Evolutionary conservation across 306 rosid species (phyloP).

Genomic region (Casuarina cunninghamiana): DNA sequence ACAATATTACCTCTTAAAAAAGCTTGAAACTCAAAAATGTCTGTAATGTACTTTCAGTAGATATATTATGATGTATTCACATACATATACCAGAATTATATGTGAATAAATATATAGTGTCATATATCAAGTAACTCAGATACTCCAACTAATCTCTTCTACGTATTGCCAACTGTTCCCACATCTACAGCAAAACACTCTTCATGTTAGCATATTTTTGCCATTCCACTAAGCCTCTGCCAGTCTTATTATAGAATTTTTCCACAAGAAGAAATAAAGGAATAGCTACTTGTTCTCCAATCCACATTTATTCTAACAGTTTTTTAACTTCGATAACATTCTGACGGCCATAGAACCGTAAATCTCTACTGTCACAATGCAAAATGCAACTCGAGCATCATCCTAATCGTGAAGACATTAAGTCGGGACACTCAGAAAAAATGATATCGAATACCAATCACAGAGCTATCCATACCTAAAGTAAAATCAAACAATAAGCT

Average conservation of each 20-base stretch:
- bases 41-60: too few species aligned
- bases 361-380: not conserved
- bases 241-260: not conserved
- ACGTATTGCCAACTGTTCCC: not conserved
- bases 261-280: not conserved
- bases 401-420: not conserved
- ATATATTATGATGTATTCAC: too few species aligned
- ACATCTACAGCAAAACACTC: not conserved
- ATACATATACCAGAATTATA: too few species aligned
- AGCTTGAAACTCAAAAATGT: too few species aligned
- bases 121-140: too few species aligned
- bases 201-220: not conserved
- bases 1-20: too few species aligned
- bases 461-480: not conserved
- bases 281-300: not conserved
- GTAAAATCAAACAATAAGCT: not conserved
- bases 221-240: not conserved
- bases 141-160: not conserved
- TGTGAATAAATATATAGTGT: too few species aligned
- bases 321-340: not conserved
- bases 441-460: not conserved
- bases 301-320: not conserved
- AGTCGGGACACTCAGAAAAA: not conserved
- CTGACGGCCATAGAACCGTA: not conserved
- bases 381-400: not conserved